phyloP scores from a whole-genome alignment of 371 early-diverging fungal genomes.

The Circinella umbellata region DNA sequence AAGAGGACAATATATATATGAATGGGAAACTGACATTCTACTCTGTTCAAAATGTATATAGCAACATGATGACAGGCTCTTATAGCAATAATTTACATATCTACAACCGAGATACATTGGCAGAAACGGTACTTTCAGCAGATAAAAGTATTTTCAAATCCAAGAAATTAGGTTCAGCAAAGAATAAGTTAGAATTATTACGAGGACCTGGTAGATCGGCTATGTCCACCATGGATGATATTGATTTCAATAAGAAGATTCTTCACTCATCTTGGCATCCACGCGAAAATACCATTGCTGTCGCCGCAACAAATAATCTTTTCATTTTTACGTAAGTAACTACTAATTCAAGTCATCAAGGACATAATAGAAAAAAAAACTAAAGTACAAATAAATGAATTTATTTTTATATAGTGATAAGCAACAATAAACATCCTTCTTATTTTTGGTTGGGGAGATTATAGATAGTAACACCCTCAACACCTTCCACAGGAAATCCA shows the following conservation, averaged over 20 bases:
- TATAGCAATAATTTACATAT: constrained; percentile 96
- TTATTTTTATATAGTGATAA: constrained; percentile 12
- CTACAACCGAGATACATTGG: constrained; percentile 73
- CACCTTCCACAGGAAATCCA: constrained; percentile 47
- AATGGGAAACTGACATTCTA: background rate
- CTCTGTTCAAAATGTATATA: background rate
- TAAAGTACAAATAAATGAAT: no score
- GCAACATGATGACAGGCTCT: constrained; percentile 87
- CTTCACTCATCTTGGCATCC: constrained; percentile 98
- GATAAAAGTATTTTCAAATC: constrained; percentile 96
- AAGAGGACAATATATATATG: constrained; percentile 11
- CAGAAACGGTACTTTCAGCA: constrained; percentile 89
- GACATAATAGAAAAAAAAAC: no score
- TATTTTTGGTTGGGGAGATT: constrained; percentile 27
- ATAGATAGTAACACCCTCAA: constrained; percentile 48
- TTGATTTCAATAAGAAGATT: constrained; percentile 96
- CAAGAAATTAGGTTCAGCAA: constrained; percentile 73
- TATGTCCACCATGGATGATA: constrained; percentile 64
- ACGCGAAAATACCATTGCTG: constrained; percentile 92
- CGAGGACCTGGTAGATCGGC: constrained; percentile 12
- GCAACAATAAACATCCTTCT: background rate
- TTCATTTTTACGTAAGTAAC: constrained; percentile 86
- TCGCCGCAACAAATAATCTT: constrained; percentile 97
- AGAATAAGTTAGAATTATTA: constrained; percentile 43
- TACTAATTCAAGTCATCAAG: no score